A percentile compares a stretch with the other conserved stretches of the same genome.
These are phyloP conservation scores for Nemania bipapillata DNA, from an alignment of 2,329 filamentous ascomycete species.

Conservation along the genomic window DNA sequence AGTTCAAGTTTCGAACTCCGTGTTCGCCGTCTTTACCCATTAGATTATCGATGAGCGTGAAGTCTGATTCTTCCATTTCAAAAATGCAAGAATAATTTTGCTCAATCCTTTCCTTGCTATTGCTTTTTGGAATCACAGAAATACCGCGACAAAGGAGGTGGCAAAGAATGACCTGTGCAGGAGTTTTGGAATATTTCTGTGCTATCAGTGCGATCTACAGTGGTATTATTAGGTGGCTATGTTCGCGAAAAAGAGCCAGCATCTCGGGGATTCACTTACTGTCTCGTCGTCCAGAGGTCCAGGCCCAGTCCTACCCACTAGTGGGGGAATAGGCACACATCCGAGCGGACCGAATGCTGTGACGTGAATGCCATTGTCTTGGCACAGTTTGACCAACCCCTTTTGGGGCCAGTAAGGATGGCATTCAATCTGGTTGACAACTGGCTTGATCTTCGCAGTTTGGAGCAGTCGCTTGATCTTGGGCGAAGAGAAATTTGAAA, in stretches of 20 bases:
- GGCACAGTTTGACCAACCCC: background rate
- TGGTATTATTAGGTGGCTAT: background rate
- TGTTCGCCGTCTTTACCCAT: background rate
- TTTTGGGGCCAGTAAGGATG: background rate
- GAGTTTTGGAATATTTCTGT: background rate
- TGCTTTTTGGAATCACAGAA: background rate
- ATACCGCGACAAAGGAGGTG: background rate
- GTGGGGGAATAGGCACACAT: background rate
- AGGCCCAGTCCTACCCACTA: background rate
- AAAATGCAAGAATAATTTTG: background rate
- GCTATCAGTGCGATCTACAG: background rate
- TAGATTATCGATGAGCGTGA: background rate
- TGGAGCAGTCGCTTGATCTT: background rate
- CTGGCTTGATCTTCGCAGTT: background rate
- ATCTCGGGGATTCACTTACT: background rate
- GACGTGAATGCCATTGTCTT: background rate
- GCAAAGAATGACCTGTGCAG: background rate
- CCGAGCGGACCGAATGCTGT: background rate
- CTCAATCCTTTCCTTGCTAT: background rate
- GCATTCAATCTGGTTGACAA: background rate
- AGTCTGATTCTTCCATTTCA: background rate
- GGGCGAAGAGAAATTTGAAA: background rate
- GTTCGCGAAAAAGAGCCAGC: background rate
- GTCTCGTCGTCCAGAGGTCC: background rate
- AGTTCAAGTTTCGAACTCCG: background rate